Evolutionary conservation across 257 asterid species (phyloP).

Genomic region (Prunella vulgaris): DNA sequence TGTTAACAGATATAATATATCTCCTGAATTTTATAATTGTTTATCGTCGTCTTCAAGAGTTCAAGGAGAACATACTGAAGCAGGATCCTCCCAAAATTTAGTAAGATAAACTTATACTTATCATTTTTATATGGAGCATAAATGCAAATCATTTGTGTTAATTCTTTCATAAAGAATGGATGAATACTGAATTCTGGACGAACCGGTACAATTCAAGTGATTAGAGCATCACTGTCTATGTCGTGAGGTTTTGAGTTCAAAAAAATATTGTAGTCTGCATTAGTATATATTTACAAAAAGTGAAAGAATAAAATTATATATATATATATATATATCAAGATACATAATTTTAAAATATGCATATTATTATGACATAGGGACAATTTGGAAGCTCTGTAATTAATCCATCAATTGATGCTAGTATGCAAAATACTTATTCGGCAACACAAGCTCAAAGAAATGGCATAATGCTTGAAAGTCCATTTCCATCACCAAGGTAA

Average conservation of each 20-base stretch:
- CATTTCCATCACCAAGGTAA: conserved; percentile 14
- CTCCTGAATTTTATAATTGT: neutral
- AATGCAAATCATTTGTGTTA: too few species aligned
- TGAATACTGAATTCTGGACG: too few species aligned
- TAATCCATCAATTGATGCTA: neutral
- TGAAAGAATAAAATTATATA: neutral
- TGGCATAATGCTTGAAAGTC: neutral
- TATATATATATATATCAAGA: too few species aligned
- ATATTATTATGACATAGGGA: conserved; percentile 8
- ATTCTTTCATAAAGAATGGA: too few species aligned
- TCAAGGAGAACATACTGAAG: conserved; percentile 7
- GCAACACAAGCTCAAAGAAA: too few species aligned
- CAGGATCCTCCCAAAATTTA: conserved; percentile 11
- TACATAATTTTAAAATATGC: neutral
- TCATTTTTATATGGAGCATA: too few species aligned
- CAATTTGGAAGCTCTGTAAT: conserved; percentile 13
- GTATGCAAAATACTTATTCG: neutral
- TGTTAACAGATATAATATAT: conserved; percentile 1
- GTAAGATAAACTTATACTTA: neutral
- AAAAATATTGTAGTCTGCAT: too few species aligned
- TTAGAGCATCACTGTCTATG: too few species aligned
- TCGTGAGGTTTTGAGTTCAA: too few species aligned
- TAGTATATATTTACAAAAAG: too few species aligned
- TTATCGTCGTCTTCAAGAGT: neutral
- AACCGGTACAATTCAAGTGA: too few species aligned